Base-by-base conservation (phyloP, 257 asterid species). In the Cruciata laevipes region DNA sequence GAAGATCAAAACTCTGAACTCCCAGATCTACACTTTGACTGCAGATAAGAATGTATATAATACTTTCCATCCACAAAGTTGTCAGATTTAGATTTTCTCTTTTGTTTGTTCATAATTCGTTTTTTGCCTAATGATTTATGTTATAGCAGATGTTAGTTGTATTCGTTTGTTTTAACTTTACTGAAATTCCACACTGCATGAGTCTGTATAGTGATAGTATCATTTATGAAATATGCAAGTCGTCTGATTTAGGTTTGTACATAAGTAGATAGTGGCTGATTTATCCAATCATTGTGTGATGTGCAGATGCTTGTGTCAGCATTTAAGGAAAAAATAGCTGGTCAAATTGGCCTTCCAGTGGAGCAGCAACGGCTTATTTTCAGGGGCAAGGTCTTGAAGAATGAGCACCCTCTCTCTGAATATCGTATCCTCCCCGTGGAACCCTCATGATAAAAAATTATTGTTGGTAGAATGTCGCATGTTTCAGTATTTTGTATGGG, bases 1-100 rank as follows among this genome's bases (percentile, higher is more conserved):
- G 83, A 87, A 89, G 75, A 76, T 91, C 85, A 91, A 91, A 91
- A 91, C 98, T 66, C 82, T 91, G 70, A 94, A 84, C 79, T 91
- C 95, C 65, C 87, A 68, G 76, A 73, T 77, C 69, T 79, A 82
- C 83, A 78, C 86, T 63, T 78, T 86, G 77, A 61, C 62, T 21
- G 94, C 86, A 67, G 93, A 91, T 42, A 88, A 84, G 77, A 78
- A 86, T 80, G 98, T 91, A 85, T 2, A 30, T 17, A 0, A 12
- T 27, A 35, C 17, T 14, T 57, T 18, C 27, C 18, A 18, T 65
- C 16, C 12, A 17, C 14, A 30, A 12, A 57, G 24, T 32, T 49
- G 2, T 3, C 2, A 1, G 31, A 18, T 17, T 16, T 37, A 8
- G 66, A 51, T 12, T 13, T 11, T 5, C 30, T 42, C 30, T 42